Evolutionary conservation across 2,329 filamentous ascomycete species (phyloP).

Genomic region (Penicillium palitans): DNA sequence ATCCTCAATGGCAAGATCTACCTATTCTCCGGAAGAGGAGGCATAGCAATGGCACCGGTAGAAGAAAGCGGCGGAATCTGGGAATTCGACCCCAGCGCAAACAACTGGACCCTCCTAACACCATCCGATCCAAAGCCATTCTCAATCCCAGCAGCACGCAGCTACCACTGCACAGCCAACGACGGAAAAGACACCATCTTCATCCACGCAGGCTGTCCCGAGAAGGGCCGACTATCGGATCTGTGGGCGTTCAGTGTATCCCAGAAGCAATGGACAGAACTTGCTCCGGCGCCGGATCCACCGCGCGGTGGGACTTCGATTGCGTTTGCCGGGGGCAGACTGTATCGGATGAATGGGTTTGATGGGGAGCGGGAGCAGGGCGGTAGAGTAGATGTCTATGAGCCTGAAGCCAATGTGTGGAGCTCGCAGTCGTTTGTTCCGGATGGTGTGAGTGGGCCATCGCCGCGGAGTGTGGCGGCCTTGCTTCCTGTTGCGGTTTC

Average conservation of each 20-base stretch:
- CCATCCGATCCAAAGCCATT: slow-evolving; percentile 50
- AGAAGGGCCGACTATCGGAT: slow-evolving; percentile 64
- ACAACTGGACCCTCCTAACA: slow-evolving; percentile 64
- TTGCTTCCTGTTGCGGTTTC: slow-evolving; percentile 45
- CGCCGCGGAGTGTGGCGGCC: slow-evolving; percentile 52
- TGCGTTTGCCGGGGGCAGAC: slow-evolving; percentile 60
- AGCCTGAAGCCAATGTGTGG: slow-evolving; percentile 45
- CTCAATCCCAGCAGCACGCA: slow-evolving; percentile 63
- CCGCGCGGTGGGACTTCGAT: slow-evolving; percentile 68
- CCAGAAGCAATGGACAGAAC: slow-evolving; percentile 64
- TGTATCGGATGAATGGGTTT: slow-evolving; percentile 81
- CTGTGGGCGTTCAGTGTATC: slow-evolving; percentile 75
- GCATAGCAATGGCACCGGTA: slow-evolving; percentile 66
- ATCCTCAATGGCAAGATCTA: slow-evolving; percentile 71
- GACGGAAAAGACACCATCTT: slow-evolving; percentile 69
- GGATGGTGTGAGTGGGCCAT: slow-evolving; percentile 50
- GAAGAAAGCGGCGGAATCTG: slow-evolving; percentile 75
- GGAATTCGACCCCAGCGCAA: slow-evolving; percentile 67
- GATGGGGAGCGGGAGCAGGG: slow-evolving; percentile 70
- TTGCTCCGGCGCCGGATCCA: slow-evolving; percentile 66
- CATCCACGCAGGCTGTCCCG: slow-evolving; percentile 73
- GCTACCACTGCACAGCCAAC: slow-evolving; percentile 65
- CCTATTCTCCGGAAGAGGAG: slow-evolving; percentile 76
- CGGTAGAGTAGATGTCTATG: slow-evolving; percentile 66
- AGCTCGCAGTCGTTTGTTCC: slow-evolving; percentile 29